These are phyloP conservation scores for Pseudocercospora macadamiae DNA, from an alignment of 2,329 filamentous ascomycete genomes.

Conservation along the genomic window DNA sequence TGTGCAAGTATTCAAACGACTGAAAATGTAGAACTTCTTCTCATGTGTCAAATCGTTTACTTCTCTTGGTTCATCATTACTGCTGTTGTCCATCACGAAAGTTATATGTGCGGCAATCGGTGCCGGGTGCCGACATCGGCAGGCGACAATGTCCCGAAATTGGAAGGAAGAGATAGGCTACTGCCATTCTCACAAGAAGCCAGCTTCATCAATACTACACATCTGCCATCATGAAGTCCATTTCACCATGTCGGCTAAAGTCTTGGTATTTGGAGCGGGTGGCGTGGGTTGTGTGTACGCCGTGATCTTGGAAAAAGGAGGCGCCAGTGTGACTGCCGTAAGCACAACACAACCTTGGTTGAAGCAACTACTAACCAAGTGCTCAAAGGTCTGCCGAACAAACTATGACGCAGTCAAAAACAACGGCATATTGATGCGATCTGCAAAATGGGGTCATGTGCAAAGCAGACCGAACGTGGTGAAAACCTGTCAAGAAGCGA, in stretches of 20 bases:
- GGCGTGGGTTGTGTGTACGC: slow-evolving; percentile 47
- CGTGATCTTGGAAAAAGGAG: slow-evolving; percentile 44
- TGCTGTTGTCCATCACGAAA: too few relatives aligned
- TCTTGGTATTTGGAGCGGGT: slow-evolving; percentile 47
- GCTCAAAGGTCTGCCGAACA: slow-evolving; percentile 41
- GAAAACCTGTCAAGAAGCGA: slow-evolving; percentile 40
- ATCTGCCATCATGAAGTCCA: slow-evolving; percentile 11
- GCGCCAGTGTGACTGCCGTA: slow-evolving; percentile 41
- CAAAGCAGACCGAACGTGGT: slow-evolving; percentile 40
- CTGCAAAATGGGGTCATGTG: slow-evolving; percentile 43
- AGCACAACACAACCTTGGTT: not conserved
- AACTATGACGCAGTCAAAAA: slow-evolving; percentile 46
- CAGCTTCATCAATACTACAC: not conserved
- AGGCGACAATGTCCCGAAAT: not conserved
- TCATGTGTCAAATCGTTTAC: too few relatives aligned
- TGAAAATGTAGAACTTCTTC: too few relatives aligned
- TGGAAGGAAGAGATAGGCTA: not conserved
- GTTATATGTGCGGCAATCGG: too few relatives aligned
- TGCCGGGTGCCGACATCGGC: too few relatives aligned
- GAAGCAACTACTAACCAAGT: not conserved
- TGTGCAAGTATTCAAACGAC: too few relatives aligned
- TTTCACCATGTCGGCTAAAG: slow-evolving; percentile 11
- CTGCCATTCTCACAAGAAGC: not conserved
- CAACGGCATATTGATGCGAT: slow-evolving; percentile 46
- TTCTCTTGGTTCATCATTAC: too few relatives aligned